These are phyloP conservation scores for Lavandula angustifolia DNA, from an alignment of 257 asterid genomes.

Conservation along the genomic window DNA sequence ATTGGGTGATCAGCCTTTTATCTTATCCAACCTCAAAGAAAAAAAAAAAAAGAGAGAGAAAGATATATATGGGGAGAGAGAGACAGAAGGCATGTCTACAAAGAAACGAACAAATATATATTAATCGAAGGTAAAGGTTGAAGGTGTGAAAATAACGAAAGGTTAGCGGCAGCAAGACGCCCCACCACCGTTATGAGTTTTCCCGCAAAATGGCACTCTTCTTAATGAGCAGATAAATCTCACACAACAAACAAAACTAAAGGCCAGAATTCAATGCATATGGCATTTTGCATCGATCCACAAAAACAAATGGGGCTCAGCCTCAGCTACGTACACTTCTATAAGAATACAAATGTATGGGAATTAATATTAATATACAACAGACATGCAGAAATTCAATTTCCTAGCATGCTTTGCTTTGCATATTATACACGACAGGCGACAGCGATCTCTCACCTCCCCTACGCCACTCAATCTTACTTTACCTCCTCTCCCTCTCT, in stretches of 20 bases:
- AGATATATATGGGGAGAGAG: too few relatives aligned
- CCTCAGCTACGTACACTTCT: too few relatives aligned
- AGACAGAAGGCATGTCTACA: too few relatives aligned
- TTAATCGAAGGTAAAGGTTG: too few relatives aligned
- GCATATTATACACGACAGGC: neutral
- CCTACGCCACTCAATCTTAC: neutral
- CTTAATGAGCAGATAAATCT: slow-evolving; percentile 45
- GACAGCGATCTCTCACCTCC: slow-evolving; percentile 4
- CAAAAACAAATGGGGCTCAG: neutral
- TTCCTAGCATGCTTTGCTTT: slow-evolving; percentile 3
- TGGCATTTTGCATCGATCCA: slow-evolving; percentile 32
- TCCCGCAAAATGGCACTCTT: slow-evolving; percentile 53
- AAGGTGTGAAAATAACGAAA: neutral
- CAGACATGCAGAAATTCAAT: neutral
- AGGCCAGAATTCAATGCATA: slow-evolving; percentile 38
- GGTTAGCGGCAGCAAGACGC: neutral
- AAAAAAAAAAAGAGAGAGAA: too few relatives aligned
- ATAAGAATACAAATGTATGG: neutral
- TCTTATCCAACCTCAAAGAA: too few relatives aligned
- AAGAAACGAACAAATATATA: too few relatives aligned
- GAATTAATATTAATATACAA: neutral
- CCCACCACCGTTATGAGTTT: slow-evolving; percentile 14
- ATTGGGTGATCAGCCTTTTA: too few relatives aligned
- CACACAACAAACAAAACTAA: slow-evolving; percentile 39
- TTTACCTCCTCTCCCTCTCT: neutral